phyloP scores from a whole-genome alignment of 192 early-diverging fungal genomes.

The Borealophlyctis nickersoniae region DNA sequence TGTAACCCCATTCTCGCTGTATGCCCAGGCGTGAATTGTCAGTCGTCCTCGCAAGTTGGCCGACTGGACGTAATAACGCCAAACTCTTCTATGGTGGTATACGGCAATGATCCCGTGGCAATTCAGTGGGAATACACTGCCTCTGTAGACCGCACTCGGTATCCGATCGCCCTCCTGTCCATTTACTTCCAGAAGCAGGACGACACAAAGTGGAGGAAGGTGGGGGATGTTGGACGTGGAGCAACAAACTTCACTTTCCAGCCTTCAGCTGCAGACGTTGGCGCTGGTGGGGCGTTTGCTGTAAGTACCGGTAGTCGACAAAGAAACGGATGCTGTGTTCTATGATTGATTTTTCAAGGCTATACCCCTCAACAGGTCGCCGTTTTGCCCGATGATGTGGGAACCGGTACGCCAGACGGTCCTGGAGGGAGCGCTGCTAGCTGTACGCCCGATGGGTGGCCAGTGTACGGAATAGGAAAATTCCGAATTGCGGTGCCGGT shows the following conservation, averaged over 20 bases:
- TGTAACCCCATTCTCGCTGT: neutral
- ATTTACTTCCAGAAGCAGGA: neutral
- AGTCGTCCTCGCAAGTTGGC: neutral
- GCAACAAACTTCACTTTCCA: neutral
- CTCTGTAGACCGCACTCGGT: neutral
- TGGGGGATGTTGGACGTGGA: neutral
- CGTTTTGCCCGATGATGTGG: neutral
- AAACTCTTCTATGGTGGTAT: neutral
- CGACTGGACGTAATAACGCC: neutral
- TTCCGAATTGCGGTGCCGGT: neutral
- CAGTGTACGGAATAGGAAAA: neutral
- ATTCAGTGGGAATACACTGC: neutral
- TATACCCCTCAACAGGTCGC: neutral
- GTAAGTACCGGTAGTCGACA: too few species aligned
- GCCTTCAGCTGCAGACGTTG: neutral
- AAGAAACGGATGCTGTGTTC: too few species aligned
- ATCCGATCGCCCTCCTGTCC: neutral
- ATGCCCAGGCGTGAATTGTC: neutral
- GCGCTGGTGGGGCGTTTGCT: neutral
- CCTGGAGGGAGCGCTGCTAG: neutral
- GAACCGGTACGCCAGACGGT: neutral
- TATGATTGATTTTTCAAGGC: too few species aligned
- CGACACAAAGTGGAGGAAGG: neutral
- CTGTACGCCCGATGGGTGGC: neutral
- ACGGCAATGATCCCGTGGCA: neutral